Base-by-base conservation (phyloP, 1,139 yeast species). In the Magnusiomyces suaveolens region DNA sequence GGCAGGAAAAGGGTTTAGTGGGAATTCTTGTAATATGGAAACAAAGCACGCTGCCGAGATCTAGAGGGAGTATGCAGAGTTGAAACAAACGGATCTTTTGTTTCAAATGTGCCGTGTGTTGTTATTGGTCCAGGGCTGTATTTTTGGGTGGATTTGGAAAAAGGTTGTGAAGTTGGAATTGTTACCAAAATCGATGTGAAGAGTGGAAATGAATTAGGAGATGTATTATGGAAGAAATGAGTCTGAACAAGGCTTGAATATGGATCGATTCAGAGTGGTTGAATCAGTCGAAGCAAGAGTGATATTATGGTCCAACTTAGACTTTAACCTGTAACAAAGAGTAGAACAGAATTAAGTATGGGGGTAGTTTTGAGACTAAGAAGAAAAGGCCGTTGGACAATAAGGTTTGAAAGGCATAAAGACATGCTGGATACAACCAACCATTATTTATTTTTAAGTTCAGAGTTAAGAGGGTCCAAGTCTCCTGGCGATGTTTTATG, bases 1-100 rank as follows among this genome's bases (percentile, higher is more conserved):
- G n/a, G 38, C 51, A 52, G 53, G 56, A 53, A 56, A 43, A 43
- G 41, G 18, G 12, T 60, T 63, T 16, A 75, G 72, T 51, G 64
- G 70, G 0, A 73, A 68, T 57, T 71, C 73, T 21, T 77, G 83
- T 59, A 67, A 1, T 74, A 75, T 47, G 68, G 65, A 2, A 69
- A 66, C 57, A 82, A 79, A 63, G 73, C 73, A 32, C 63, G 70
- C 55, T 87, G 96, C 67, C 69, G 67, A 4, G 66, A 62, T 16
- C 56, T 70, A 1, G 83, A 82, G 0, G 96, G 96, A 0, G 59
- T 58, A 2, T 80, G 88, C 62, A 62, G 65, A 0, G 70, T 80
- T 2, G 57, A 77, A 0, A 75, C 79, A 56, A 98, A 92, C 69
- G 98, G 98, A 0, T 92, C 89, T 70, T 88, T 84, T 66, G 77